Base-by-base conservation (phyloP, 1,284 basidiomycete species). In the Ustilago hordei region DNA sequence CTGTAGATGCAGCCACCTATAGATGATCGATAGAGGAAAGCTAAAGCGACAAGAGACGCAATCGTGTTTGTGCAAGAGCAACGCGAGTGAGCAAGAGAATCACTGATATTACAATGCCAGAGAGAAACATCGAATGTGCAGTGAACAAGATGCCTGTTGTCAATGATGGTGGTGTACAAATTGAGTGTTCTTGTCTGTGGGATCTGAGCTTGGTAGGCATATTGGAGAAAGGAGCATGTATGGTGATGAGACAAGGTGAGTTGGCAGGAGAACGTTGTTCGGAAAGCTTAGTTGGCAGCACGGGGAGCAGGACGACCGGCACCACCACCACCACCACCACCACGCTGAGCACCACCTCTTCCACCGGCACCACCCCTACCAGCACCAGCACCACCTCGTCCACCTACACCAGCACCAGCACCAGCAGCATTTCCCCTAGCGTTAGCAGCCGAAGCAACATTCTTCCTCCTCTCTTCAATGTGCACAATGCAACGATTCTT, bases 401-500 rank as follows among this genome's bases (percentile, higher is more conserved):
- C 54, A 9, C 55, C 41, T 54, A 41, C 59, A 31, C 32, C 61
- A 57, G 60, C 47, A 13, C 56, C 50, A 45, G 38, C 59, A 15
- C 17, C 60, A 32, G 64, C 58, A 17, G 32, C 47, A 56, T 15
- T 48, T 19, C 86, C 80, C 6, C 87, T 85, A 8, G 82, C 81
- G 23, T 86, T 85, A 9, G 85, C 85, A 50, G 85, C 85, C 38
- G 82, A 85, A 41, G 59, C 48, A 91, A 90, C 90, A 56, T 93
- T 90, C 88, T 95, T 95, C 89, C 94, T 95, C 86, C 93, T 90
- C 64, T 92, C 93, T 89, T 97, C 95, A 50, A 97, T 91, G 69
- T 88, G 89, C 69, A 98, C 91, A 67, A 90, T 89, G 57, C 90
- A 88, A 56, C 88, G 89, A 41, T 80, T 75, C 43, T 86, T 85